phyloP scores from a whole-genome alignment of 495 filamentous ascomycete genomes.

The Baudoinia panamericana region DNA sequence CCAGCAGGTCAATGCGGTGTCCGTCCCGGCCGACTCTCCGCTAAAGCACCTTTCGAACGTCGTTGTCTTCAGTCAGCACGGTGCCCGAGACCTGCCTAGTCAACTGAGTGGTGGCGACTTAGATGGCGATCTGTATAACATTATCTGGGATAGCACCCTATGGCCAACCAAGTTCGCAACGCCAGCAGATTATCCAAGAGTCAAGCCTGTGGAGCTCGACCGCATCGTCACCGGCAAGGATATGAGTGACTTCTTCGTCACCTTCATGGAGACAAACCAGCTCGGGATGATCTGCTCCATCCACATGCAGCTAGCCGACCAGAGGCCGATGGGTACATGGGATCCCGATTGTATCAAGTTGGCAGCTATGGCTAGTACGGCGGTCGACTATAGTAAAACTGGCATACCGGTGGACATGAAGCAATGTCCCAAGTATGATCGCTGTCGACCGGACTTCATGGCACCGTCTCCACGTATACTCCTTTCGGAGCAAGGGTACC shows the following conservation, averaged over 20 bases:
- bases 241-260: slow-evolving; percentile 64
- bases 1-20: slow-evolving; percentile 44
- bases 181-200: slow-evolving; percentile 56
- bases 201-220: slow-evolving; percentile 41
- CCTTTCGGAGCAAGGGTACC: slow-evolving; percentile 38
- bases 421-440: slow-evolving; percentile 32
- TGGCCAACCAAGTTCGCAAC: slow-evolving; percentile 29
- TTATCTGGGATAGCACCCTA: slow-evolving; percentile 51
- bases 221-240: slow-evolving; percentile 42
- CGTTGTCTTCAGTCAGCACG: slow-evolving; percentile 61
- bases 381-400: slow-evolving; percentile 74
- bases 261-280: slow-evolving; percentile 66
- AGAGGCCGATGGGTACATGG: slow-evolving; percentile 39
- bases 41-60: slow-evolving; percentile 51
- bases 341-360: slow-evolving; percentile 46
- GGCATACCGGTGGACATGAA: slow-evolving; percentile 49
- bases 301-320: slow-evolving; percentile 59
- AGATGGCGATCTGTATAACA: slow-evolving; percentile 66
- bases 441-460: slow-evolving; percentile 48
- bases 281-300: slow-evolving; percentile 54
- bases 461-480: slow-evolving; percentile 49
- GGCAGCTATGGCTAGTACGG: slow-evolving; percentile 58
- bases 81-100: slow-evolving; percentile 59
- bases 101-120: slow-evolving; percentile 68
- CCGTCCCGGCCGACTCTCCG: slow-evolving; percentile 45